Conservation (phyloP, 2,329 filamentous ascomycete species). For the Penicillium decumbens region DNA sequence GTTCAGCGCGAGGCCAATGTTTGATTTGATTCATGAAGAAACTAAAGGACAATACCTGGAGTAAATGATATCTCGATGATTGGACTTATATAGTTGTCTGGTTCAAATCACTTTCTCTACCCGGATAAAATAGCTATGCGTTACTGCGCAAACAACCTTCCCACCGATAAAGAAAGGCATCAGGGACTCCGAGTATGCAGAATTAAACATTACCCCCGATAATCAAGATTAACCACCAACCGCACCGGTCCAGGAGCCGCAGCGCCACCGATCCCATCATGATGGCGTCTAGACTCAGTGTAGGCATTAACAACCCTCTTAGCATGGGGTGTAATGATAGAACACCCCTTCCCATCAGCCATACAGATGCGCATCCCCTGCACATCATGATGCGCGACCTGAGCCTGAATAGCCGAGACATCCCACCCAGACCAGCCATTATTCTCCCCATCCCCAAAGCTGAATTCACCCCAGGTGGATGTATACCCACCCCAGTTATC, state of each 20-base stretch:
- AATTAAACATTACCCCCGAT: slow-evolving; percentile 11
- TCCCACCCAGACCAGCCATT: slow-evolving; percentile 38
- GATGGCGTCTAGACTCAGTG: slow-evolving; percentile 18
- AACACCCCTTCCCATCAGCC: slow-evolving; percentile 26
- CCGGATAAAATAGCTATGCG: not conserved
- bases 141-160: not conserved
- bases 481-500: slow-evolving; percentile 32
- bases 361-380: slow-evolving; percentile 36
- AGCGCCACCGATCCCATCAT: slow-evolving; percentile 36
- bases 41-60: slow-evolving; percentile 53
- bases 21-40: slow-evolving; percentile 64
- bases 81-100: too few species aligned
- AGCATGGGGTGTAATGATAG: slow-evolving; percentile 24
- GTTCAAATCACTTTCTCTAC: too few species aligned
- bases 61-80: slow-evolving; percentile 19
- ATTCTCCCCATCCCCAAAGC: slow-evolving; percentile 33
- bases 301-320: slow-evolving; percentile 28
- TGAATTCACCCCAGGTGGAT: slow-evolving; percentile 40
- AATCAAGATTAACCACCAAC: slow-evolving; percentile 28
- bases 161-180: not conserved
- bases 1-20: slow-evolving; percentile 67
- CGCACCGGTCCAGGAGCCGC: slow-evolving; percentile 29
- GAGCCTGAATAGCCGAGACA: slow-evolving; percentile 40
- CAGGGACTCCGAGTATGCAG: slow-evolving; percentile 3
- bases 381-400: slow-evolving; percentile 26